Evolutionary conservation across 169 alveolate species (phyloP), one percentile per base, ranked within the genome.

Genomic region (Cryptosporidium viatorum): DNA sequence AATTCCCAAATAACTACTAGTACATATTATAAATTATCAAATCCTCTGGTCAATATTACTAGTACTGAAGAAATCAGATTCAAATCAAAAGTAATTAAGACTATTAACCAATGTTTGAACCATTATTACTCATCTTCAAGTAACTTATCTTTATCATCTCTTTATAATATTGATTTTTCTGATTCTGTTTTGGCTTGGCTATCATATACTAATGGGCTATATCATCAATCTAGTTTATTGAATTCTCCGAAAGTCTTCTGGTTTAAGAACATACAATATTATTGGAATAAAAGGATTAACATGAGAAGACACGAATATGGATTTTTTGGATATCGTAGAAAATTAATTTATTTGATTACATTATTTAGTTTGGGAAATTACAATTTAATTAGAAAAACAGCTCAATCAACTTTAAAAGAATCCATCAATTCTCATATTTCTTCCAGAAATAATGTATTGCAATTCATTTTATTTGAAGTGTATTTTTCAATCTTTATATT

Each of bases 201-300:
- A 12, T 80, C 89, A 8, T 80, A 43, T 21, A 80, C 89, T 39
- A 80, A 80, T 65, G 89, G 89, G 5, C 4, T 80, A 18, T 65
- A 12, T 80, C 18, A 60, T 39, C 73, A 80, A 43, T 80, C 89
- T 14, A 62, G 75, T n/a, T 23, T 80, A 43, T 8, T 60, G 3
- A 62, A 43, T 41, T 41, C 75, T 23, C 89, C 89, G 7, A 62
- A 41, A 62, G 31, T 80, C 18, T 80, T 62, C 39, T 80, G 73
- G 89, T 55, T 80, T 23, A 80, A 80, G 35, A 59, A 80, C 14
- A 48, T 80, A 58, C 89, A 80, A 26, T 80, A 80, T 65, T 41
- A 45, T n/a, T 80, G 89, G 89, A 59, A 80, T 31, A 80, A 80
- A 55, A 59, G 89, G 21, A 80, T 80, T 59, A 80, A 80, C 21